A percentile compares a stretch with the other conserved stretches of the same genome.
Evolutionary conservation across 257 asterid species (phyloP).

Genomic region (Lantana camara): DNA sequence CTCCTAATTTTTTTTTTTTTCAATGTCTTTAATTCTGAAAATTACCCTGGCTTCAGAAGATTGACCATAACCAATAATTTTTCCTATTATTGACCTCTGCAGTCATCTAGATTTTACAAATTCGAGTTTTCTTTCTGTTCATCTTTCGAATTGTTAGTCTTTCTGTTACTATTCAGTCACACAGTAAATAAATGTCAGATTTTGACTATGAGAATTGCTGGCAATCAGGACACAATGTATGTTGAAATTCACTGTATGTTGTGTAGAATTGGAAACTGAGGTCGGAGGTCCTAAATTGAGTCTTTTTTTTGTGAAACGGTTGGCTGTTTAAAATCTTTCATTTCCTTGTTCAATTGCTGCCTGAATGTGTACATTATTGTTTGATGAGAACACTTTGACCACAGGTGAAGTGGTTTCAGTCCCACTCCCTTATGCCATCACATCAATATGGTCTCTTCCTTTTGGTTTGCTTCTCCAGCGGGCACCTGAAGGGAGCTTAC

Average conservation of each 20-base stretch:
- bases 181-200: neutral
- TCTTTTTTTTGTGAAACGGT: conserved; percentile 15
- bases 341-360: conserved; percentile 17
- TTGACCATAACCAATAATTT: neutral
- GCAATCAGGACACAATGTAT: neutral
- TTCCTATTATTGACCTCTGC: conserved; percentile 13
- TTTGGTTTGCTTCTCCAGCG: conserved; percentile 88
- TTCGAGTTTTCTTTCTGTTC: conserved; percentile 11
- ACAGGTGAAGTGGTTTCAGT: conserved; percentile 84
- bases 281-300: neutral
- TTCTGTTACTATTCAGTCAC: conserved; percentile 19
- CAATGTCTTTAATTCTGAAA: conserved; percentile 3
- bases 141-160: conserved; percentile 14
- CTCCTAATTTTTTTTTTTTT: conserved; percentile 12
- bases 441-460: conserved; percentile 95
- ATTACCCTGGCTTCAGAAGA: conserved; percentile 8
- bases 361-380: conserved; percentile 21
- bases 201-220: neutral
- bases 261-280: conserved; percentile 11
- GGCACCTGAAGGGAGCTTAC: conserved; percentile 68
- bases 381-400: conserved; percentile 33
- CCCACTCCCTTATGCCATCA: conserved; percentile 71
- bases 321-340: neutral
- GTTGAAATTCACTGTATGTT: conserved; percentile 11
- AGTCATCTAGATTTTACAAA: conserved; percentile 19